Conservation (phyloP, 768 basidiomycete species). For the Boletus rubescentipes region DNA sequence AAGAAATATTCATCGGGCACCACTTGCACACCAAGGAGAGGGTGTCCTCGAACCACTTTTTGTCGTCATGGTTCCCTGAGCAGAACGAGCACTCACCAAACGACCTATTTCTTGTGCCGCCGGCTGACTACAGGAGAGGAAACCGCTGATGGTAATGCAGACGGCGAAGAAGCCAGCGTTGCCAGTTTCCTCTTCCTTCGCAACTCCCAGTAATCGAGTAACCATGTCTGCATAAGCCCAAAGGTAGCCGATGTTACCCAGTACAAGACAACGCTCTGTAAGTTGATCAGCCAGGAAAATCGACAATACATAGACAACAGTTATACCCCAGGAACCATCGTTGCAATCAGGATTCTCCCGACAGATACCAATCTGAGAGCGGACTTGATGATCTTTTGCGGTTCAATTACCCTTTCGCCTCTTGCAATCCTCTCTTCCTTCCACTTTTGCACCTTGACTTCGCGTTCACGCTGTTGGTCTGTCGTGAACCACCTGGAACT, state of each 20-base stretch:
- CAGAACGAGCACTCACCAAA: slow-evolving; percentile 18
- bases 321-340: slow-evolving; percentile 67
- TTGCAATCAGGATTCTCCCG: slow-evolving; percentile 63
- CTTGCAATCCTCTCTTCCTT: slow-evolving; percentile 44
- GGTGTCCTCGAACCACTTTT: slow-evolving; percentile 75
- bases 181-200: slow-evolving; percentile 34
- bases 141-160: neutral
- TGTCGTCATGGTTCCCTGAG: slow-evolving; percentile 58
- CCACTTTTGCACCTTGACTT: slow-evolving; percentile 46
- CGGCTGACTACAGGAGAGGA: neutral
- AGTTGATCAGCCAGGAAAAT: slow-evolving; percentile 3
- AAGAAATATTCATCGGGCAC: slow-evolving; percentile 69
- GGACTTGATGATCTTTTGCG: slow-evolving; percentile 52
- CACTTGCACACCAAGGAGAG: slow-evolving; percentile 34
- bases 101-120: slow-evolving; percentile 16
- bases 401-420: slow-evolving; percentile 46
- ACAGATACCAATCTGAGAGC: slow-evolving; percentile 58
- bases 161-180: neutral
- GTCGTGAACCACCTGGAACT: slow-evolving; percentile 72
- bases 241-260: slow-evolving; percentile 78
- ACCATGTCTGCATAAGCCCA: slow-evolving; percentile 74
- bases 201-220: slow-evolving; percentile 62
- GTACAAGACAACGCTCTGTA: slow-evolving; percentile 62
- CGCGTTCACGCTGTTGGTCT: slow-evolving; percentile 52
- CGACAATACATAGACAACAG: slow-evolving; percentile 17